These are phyloP conservation scores for Aschersonia sp. DNA, from an alignment of 2,329 filamentous ascomycete species.

Conservation along the genomic window DNA sequence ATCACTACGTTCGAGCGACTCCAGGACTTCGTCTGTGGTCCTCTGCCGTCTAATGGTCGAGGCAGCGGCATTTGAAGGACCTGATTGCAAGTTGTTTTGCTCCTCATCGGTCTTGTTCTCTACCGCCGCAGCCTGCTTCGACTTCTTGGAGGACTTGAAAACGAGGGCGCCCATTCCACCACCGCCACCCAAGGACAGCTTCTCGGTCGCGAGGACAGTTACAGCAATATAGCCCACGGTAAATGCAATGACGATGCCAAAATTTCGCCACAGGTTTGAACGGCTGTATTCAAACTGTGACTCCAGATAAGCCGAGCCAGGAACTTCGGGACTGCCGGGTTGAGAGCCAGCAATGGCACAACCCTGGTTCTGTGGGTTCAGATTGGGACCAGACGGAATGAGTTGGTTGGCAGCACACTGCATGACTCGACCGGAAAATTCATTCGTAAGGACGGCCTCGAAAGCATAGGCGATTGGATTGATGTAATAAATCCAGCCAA, in stretches of 20 bases:
- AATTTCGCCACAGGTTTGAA: conserved; percentile 53
- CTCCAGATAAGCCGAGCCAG: conserved; percentile 40
- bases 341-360: conserved; percentile 33
- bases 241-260: conserved; percentile 59
- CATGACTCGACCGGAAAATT: conserved; percentile 38
- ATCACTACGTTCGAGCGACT: conserved; percentile 38
- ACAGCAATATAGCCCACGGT: conserved; percentile 57
- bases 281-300: conserved; percentile 35
- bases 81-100: not conserved
- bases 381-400: conserved; percentile 27
- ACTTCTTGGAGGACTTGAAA: conserved; percentile 37
- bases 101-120: conserved; percentile 8
- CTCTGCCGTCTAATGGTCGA: not conserved
- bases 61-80: not conserved
- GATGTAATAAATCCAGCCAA: conserved; percentile 53
- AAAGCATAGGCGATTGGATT: conserved; percentile 53
- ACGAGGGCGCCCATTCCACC: conserved; percentile 53
- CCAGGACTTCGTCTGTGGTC: conserved; percentile 20
- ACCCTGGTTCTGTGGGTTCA: conserved; percentile 27
- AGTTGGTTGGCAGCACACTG: conserved; percentile 28
- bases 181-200: conserved; percentile 41
- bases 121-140: not conserved
- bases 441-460: conserved; percentile 51
- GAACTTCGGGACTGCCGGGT: conserved; percentile 26
- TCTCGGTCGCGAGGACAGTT: conserved; percentile 52